phyloP scores from a whole-genome alignment of 352 stramenopile genomes.

The Sclerospora graminicola region DNA sequence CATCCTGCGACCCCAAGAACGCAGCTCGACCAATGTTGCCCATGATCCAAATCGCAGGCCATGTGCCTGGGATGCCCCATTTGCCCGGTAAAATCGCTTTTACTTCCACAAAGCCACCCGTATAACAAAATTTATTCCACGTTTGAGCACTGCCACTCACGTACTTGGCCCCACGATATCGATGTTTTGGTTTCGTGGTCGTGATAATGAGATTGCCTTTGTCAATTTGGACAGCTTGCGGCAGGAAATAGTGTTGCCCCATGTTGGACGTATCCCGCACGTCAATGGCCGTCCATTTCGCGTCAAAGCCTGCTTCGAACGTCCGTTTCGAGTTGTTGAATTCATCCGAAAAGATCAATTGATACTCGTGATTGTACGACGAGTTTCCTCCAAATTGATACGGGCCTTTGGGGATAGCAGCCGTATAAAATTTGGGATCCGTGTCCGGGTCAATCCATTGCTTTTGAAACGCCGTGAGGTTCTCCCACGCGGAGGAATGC shows the following conservation, averaged over 20 bases:
- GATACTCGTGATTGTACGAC: slow-evolving; percentile 36
- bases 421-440: slow-evolving; percentile 34
- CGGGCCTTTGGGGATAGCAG: slow-evolving; percentile 31
- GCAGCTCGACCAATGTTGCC: slow-evolving; percentile 94
- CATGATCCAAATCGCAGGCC: slow-evolving; percentile 97
- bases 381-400: slow-evolving; percentile 29
- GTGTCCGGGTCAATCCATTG: slow-evolving; percentile 80
- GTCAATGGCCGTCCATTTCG: slow-evolving; percentile 93
- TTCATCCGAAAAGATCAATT: slow-evolving; percentile 94
- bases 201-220: slow-evolving; percentile 91
- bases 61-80: slow-evolving; percentile 90
- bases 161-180: slow-evolving; percentile 65
- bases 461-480: slow-evolving; percentile 28
- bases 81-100: slow-evolving; percentile 91
- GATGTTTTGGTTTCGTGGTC: slow-evolving; percentile 76
- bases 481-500: slow-evolving; percentile 21
- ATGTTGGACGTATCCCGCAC: slow-evolving; percentile 92
- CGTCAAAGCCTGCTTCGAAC: slow-evolving; percentile 92
- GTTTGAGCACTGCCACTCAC: slow-evolving; percentile 92
- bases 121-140: slow-evolving; percentile 99
- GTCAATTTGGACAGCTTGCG: slow-evolving; percentile 86
- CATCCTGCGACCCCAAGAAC: slow-evolving; percentile 89
- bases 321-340: slow-evolving; percentile 90
- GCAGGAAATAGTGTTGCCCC: slow-evolving; percentile 95
- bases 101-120: slow-evolving; percentile 93